Conservation (phyloP, 2,329 filamentous ascomycete species). For the Fusarium marasasianum region DNA sequence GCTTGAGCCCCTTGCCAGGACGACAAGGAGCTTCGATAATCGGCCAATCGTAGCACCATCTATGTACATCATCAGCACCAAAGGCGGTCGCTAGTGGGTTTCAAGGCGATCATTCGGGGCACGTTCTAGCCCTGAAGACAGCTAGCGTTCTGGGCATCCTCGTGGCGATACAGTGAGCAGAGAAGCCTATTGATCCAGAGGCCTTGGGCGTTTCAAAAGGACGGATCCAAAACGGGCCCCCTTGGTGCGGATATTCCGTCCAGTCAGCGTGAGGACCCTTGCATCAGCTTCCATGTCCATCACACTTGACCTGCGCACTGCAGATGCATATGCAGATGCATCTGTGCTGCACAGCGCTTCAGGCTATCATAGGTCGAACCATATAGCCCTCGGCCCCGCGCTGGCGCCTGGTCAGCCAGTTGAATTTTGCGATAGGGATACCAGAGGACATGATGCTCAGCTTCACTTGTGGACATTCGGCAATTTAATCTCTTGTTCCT, state of each 20-base stretch:
- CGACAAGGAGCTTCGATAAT: not conserved
- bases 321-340: not conserved
- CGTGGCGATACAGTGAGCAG: slow-evolving; percentile 21
- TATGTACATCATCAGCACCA: slow-evolving; percentile 27
- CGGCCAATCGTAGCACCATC: slow-evolving; percentile 14
- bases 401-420: slow-evolving; percentile 34
- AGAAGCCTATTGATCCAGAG: slow-evolving; percentile 22
- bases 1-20: slow-evolving; percentile 33
- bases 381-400: slow-evolving; percentile 20
- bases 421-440: slow-evolving; percentile 8
- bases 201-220: slow-evolving; percentile 30
- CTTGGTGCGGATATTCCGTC: slow-evolving; percentile 25
- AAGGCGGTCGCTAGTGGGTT: slow-evolving; percentile 31
- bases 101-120: slow-evolving; percentile 33
- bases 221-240: slow-evolving; percentile 31
- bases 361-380: slow-evolving; percentile 12
- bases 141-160: slow-evolving; percentile 25
- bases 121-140: slow-evolving; percentile 24
- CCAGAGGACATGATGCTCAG: slow-evolving; percentile 3
- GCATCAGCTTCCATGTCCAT: slow-evolving; percentile 29
- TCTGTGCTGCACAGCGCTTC: slow-evolving; percentile 9
- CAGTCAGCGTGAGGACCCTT: slow-evolving; percentile 28
- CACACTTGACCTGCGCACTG: slow-evolving; percentile 19
- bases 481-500: slow-evolving; percentile 20
- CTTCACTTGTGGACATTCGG: slow-evolving; percentile 3